Evolutionary conservation across 345 rosid genomes (phyloP).

Genomic region (Citrus glauca): DNA sequence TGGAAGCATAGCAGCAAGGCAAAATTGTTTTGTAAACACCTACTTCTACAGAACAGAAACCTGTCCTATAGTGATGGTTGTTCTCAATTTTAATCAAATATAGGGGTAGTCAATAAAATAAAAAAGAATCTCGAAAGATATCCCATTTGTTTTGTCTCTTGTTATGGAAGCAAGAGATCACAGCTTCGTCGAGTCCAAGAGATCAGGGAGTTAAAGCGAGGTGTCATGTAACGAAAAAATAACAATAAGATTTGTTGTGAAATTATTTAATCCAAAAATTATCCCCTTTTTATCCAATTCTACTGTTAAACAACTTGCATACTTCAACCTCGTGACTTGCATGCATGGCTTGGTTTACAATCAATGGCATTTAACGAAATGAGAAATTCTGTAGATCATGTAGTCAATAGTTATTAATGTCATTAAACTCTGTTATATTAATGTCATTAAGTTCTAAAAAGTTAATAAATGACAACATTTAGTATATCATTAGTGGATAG

Average conservation of each 20-base stretch:
- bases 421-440: too few relatives aligned
- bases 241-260: too few relatives aligned
- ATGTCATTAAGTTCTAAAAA: not conserved
- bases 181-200: too few relatives aligned
- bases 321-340: not conserved
- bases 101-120: not conserved
- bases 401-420: not conserved
- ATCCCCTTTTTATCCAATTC: not conserved
- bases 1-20: not conserved
- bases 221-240: too few relatives aligned
- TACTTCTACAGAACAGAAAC: not conserved
- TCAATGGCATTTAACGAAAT: not conserved
- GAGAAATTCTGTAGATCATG: not conserved
- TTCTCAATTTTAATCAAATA: not conserved
- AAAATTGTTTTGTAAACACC: not conserved
- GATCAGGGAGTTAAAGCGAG: too few relatives aligned
- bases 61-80: not conserved
- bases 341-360: not conserved
- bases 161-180: too few relatives aligned
- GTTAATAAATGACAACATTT: not conserved
- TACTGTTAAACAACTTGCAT: not conserved
- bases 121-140: not conserved
- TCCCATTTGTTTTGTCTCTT: not conserved
- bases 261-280: too few relatives aligned
- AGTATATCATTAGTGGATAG: not conserved